These are phyloP conservation scores for Arxiozyma heterogenica DNA, from an alignment of 1,139 yeast species.

Conservation along the genomic window DNA sequence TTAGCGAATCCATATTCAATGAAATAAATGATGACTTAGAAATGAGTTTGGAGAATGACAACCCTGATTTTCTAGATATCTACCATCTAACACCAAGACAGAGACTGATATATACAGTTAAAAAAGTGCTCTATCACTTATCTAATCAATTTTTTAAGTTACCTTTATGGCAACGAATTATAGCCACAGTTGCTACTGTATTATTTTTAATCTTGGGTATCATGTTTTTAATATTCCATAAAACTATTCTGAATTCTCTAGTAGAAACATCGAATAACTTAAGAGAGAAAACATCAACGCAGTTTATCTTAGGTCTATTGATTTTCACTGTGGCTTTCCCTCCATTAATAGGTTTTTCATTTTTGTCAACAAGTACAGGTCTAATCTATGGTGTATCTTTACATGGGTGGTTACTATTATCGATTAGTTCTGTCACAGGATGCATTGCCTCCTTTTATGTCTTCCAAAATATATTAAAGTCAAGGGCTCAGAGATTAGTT, in stretches of 20 bases:
- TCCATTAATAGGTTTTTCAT: slow-evolving; percentile 76
- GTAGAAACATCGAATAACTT: slow-evolving; percentile 38
- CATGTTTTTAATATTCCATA: slow-evolving; percentile 41
- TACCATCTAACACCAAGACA: slow-evolving; percentile 29
- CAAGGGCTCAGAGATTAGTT: slow-evolving; percentile 48
- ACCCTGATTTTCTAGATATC: slow-evolving; percentile 27
- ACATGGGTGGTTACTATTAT: slow-evolving; percentile 69
- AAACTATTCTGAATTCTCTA: slow-evolving; percentile 36
- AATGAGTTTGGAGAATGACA: slow-evolving; percentile 12
- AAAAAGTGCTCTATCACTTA: slow-evolving; percentile 10
- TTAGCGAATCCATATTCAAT: slow-evolving; percentile 7
- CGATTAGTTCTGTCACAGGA: slow-evolving; percentile 62
- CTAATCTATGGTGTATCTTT: slow-evolving; percentile 71
- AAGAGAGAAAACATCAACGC: slow-evolving; percentile 36
- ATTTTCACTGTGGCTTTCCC: slow-evolving; percentile 62
- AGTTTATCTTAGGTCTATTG: slow-evolving; percentile 42
- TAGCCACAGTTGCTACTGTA: slow-evolving; percentile 13
- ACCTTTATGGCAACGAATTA: slow-evolving; percentile 20
- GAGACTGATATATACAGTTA: slow-evolving; percentile 19
- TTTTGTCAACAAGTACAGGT: slow-evolving; percentile 61
- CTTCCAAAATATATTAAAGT: slow-evolving; percentile 52
- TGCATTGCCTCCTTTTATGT: slow-evolving; percentile 62
- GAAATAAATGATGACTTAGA: slow-evolving; percentile 8
- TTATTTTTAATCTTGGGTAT: slow-evolving; percentile 25
- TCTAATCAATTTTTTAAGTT: slow-evolving; percentile 15